Evolutionary conservation across 352 stramenopile species (phyloP), one percentile per base, ranked within the genome.

Genomic region (Globisporangium emineosum): DNA sequence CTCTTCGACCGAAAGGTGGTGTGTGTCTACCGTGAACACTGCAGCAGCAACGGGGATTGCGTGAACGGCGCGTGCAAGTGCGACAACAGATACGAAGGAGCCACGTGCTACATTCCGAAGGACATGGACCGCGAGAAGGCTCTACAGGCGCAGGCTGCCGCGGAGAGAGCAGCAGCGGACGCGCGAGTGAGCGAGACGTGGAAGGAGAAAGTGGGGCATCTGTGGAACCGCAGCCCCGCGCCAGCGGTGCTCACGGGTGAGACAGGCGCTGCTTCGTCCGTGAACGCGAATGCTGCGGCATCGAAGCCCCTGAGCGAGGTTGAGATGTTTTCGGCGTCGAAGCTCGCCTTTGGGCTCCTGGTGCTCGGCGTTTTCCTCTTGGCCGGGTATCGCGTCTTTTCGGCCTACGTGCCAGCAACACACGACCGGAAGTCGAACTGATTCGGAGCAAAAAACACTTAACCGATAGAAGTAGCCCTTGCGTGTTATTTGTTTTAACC

Each of bases 1-100:
- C 69, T 72, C 13, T 73, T 70, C 15, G 70, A 88, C 42, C 73
- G 67, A 9, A 67, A 68, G 29, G 72, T 91, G 42, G 52, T 78
- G 49, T 95, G 86, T 55, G 72, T 91, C 13, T 89, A 92, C 68
- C 83, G 86, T 19, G 85, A 92, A 35, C 81, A 95, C 65, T 96
- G 88, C 70, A 95, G 77, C 62, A 68, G 76, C 51, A 73, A 92
- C 51, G 88, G 88, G 45, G 81, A 93, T 68, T 96, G 88, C 61
- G 72, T 94, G 33, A 94, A 95, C 61, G 84, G 83, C 32, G 61
- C 72, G 63, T 96, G 88, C 66, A 68, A 70, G 7, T 96, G 88
- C 53, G 85, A 94, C 59, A 65, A 54, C 15, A 76, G 71, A 29
- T 96, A 89, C 54, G 85, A 92, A 73, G 88, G 88, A 12, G 63